Base-by-base conservation (phyloP, 2,329 filamentous ascomycete species). In the Teratosphaeria destructans region DNA sequence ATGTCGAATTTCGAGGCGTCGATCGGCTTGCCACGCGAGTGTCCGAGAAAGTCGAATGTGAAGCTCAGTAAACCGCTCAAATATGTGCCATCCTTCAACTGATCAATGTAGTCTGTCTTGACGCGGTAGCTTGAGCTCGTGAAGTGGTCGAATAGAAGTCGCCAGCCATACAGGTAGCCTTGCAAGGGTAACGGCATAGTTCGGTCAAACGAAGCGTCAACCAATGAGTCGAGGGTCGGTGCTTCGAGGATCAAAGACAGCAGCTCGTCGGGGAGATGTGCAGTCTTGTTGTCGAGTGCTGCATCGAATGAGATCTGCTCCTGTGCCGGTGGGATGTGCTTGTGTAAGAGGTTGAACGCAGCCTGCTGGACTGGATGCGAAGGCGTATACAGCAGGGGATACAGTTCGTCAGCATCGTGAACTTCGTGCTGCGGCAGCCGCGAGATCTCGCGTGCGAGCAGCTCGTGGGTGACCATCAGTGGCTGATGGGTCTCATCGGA, bases 151-250 rank as follows among this genome's bases (percentile, higher is more conserved):
- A 95, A 97, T 0, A 96, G 81, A 1, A 97, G 79, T 63, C 89
- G 84, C 94, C 94, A 99, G 11, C 90, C 88, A 32, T 96, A 78
- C 2, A 99, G 79, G 68, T 96, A 99, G 10, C 86, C 85, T 57
- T 90, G 84, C 55, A 96, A 78, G 0, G 82, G 70, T 0, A 84
- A 77, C 11, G 90, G 90, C 66, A 92, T 88, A 37, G 71, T 77
- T 16, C 82, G 78, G 5, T 85, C 80, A 26, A 91, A 84, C 39
- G 81, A 78, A 8, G 86, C 82, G 54, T 88, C 84, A 0, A 82
- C 79, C 54, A 90, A 82, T 12, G 79, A 79, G n/a, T 87, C 82
- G 2, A 89, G 78, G 0, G 85, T 85, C 0, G 93, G 89, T 0
- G 88, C 81, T 62, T 95, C 88, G 0, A 95, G 80, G 14, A 97